A percentile compares a stretch with the other conserved stretches of the same genome.
Conservation (phyloP, 1,284 basidiomycete genomes). For the Microbotryum silenes-acaulis region DNA sequence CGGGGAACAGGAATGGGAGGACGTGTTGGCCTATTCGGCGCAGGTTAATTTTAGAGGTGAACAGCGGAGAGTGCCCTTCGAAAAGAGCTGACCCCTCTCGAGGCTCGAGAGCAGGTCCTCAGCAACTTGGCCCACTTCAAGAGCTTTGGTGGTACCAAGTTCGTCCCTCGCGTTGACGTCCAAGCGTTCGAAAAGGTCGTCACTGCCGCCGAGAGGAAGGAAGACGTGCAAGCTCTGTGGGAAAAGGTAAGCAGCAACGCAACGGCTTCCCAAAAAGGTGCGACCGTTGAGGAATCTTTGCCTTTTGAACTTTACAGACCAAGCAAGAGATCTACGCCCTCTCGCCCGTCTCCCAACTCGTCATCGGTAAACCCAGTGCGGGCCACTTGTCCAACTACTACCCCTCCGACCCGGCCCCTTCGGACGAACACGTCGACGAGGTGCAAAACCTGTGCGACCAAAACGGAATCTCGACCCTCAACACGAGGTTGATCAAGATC, state of each 20-base stretch:
- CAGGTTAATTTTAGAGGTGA: conserved; percentile 49
- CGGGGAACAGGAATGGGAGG: conserved; percentile 55
- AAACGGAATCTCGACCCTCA: conserved; percentile 61
- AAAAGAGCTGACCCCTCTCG: not conserved
- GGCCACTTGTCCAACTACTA: conserved; percentile 78
- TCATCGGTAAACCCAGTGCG: conserved; percentile 64
- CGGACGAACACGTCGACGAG: conserved; percentile 63
- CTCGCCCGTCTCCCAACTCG: conserved; percentile 56
- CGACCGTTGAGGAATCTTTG: not conserved
- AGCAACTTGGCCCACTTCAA: conserved; percentile 48
- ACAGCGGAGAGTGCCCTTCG: conserved; percentile 6
- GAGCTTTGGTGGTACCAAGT: conserved; percentile 71
- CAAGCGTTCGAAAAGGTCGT: conserved; percentile 59
- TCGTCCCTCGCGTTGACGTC: conserved; percentile 59
- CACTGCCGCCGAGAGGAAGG: conserved; percentile 52
- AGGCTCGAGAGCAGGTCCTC: conserved; percentile 48
- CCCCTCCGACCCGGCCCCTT: conserved; percentile 54
- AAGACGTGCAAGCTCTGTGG: conserved; percentile 55
- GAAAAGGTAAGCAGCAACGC: conserved; percentile 45
- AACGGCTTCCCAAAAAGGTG: no score
- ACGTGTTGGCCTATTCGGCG: conserved; percentile 59
- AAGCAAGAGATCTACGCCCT: conserved; percentile 62
- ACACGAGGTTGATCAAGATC: conserved; percentile 69
- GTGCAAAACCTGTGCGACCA: conserved; percentile 67
- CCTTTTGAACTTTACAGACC: conserved; percentile 46